Evolutionary conservation across 225 moss, liverwort and hornwort genomes (phyloP).

Genomic region (Takakia lepidozioides): DNA sequence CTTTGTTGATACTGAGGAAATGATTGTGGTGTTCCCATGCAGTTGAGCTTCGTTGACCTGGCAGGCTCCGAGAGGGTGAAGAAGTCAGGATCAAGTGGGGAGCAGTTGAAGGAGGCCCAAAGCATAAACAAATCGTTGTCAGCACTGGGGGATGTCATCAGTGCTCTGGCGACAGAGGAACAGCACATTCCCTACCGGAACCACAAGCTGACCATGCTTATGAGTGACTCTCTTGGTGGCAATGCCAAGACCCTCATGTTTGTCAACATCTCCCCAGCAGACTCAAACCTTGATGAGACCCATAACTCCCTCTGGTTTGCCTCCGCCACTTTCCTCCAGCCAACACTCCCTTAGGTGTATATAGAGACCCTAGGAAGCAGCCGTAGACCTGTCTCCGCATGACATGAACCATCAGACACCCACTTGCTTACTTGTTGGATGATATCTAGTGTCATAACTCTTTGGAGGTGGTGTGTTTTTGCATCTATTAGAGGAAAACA

Average conservation of each 20-base stretch:
- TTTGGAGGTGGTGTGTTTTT: not conserved
- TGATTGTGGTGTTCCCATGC: constrained; percentile 12
- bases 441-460: no score
- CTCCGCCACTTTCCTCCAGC: not conserved
- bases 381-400: no score
- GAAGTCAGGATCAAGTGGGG: constrained; percentile 89
- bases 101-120: constrained; percentile 89
- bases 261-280: constrained; percentile 88
- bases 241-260: constrained; percentile 97
- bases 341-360: no score
- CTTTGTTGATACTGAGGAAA: constrained; percentile 1
- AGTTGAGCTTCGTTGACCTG: constrained; percentile 93
- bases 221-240: constrained; percentile 96
- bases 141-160: constrained; percentile 87
- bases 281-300: constrained; percentile 81
- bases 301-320: constrained; percentile 90
- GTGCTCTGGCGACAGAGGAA: constrained; percentile 84
- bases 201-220: constrained; percentile 90
- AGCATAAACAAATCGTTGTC: constrained; percentile 95
- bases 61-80: constrained; percentile 92
- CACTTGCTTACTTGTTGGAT: no score
- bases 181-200: constrained; percentile 90
- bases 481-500: no score
- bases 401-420: no score
- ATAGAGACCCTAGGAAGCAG: no score